A percentile compares a stretch with the other conserved stretches of the same genome.
Conservation (phyloP, 2,329 filamentous ascomycete genomes). For the Aureobasidium namibiae region DNA sequence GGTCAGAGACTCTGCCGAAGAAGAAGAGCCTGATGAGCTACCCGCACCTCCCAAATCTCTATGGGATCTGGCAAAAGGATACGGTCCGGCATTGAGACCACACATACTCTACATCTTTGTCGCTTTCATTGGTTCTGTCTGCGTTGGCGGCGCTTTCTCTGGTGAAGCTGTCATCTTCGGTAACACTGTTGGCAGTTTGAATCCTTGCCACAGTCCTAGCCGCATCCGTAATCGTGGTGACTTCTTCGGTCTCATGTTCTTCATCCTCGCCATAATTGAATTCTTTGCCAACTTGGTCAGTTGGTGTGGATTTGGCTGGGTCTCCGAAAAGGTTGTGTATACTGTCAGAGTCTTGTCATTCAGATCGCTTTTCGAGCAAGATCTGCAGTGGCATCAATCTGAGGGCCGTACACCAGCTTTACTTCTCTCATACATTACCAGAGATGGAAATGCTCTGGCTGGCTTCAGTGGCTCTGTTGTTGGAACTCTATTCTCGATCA, state of each 20-base stretch:
- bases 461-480: conserved; percentile 64
- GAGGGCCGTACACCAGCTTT: conserved; percentile 52
- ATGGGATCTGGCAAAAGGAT: conserved; percentile 25
- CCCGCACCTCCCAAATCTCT: conserved; percentile 20
- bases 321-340: conserved; percentile 58
- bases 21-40: conserved; percentile 16
- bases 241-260: conserved; percentile 52
- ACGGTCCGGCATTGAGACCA: conserved; percentile 36
- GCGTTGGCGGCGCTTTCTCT: conserved; percentile 51
- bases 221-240: conserved; percentile 43
- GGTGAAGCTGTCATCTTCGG: conserved; percentile 53
- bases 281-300: conserved; percentile 55
- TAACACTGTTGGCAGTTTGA: conserved; percentile 50
- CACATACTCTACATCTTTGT: conserved; percentile 28
- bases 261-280: conserved; percentile 52
- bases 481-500: conserved; percentile 59
- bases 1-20: conserved; percentile 14
- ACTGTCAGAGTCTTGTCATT: conserved; percentile 56
- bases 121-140: conserved; percentile 28
- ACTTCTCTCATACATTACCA: conserved; percentile 60
- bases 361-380: conserved; percentile 57
- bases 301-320: conserved; percentile 48
- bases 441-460: conserved; percentile 58
- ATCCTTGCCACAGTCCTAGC: conserved; percentile 42
- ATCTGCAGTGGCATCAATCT: conserved; percentile 63